Conservation (phyloP, 768 basidiomycete genomes). For the Nidularia pulvinata region DNA sequence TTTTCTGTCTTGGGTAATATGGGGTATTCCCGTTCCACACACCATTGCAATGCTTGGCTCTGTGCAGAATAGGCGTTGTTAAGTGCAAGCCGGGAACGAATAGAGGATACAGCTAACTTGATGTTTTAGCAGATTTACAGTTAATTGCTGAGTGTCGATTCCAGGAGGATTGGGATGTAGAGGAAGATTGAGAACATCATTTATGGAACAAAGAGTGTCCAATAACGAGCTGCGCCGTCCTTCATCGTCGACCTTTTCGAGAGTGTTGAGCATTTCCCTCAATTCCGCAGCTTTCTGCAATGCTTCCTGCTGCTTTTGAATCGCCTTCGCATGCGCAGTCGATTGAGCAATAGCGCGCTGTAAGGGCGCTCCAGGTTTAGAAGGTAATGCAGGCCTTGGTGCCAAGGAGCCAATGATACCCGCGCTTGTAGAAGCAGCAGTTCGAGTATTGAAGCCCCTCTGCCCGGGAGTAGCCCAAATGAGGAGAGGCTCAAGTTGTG, state of each 20-base stretch:
- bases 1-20: conserved; percentile 60
- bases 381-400: conserved; percentile 2
- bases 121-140: conserved; percentile 78
- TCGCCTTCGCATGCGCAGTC: conserved; percentile 38
- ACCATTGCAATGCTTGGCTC: conserved; percentile 89
- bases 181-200: conserved; percentile 75
- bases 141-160: conserved; percentile 59
- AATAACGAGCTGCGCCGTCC: conserved; percentile 68
- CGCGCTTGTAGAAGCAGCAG: conserved; percentile 9
- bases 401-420: not conserved
- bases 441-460: conserved; percentile 45
- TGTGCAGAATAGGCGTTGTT: conserved; percentile 26
- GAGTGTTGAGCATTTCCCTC: conserved; percentile 54
- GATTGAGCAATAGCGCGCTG: conserved; percentile 10
- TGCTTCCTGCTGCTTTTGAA: conserved; percentile 48
- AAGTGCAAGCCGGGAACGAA: not conserved
- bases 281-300: conserved; percentile 67
- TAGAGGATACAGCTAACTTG: conserved; percentile 47
- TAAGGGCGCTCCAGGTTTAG: conserved; percentile 7
- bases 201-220: conserved; percentile 64
- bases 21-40: conserved; percentile 80
- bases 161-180: conserved; percentile 74
- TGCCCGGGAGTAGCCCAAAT: conserved; percentile 76
- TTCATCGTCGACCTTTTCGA: conserved; percentile 83
- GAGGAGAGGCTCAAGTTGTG: conserved; percentile 61